Base-by-base conservation (phyloP, 192 early-diverging fungal species). In the Kappamyces sp. region DNA sequence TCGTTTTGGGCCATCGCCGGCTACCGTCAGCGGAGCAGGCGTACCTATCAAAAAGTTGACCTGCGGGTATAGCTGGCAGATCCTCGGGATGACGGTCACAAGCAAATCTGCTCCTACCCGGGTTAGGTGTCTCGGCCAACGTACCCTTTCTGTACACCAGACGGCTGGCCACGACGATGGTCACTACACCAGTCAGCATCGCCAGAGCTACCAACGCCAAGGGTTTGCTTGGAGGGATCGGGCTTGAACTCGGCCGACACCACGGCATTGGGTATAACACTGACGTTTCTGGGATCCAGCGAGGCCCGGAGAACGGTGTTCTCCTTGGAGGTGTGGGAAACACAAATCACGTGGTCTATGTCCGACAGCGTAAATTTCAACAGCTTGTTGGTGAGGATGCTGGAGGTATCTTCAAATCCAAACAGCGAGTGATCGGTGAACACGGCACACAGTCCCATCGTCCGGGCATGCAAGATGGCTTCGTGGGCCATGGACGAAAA, bases 351-450 rank as follows among this genome's bases (percentile, higher is more conserved):
- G 70, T 97, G 94, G 57, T 94, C 88, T 36, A 97, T 82, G 60
- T 99, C 96, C n/a, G 89, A 91, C 32, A 99, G 68, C 3, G 94
- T 94, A 53, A 96, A 97, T 58, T 99, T 97, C 8, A 97, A 76
- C 54, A 97, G 71, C 74, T 99, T 99, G 83, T 99, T 99, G 46
- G 88, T 94, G 38, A 95, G 66, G 42, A 97, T 97, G 55, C 86
- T 87, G 48, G 86, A 84, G 3, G 88, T 85, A 65, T 99, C 92
- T 9, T 92, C 91, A 70, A 99, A 99, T 38, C 96, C 96, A 75
- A 97, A 87, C 38, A 99, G 75, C 34, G 92, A 95, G 65, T 99
- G 96, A 69, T 99, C 96, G 1, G 96, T 99, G 66, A 99, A 96
- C 48, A 88, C 87, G 0, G 92, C 86, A 41, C 87, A 87, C 10